Evolutionary conservation across 805 yeast species (phyloP), one percentile per base, ranked within the genome.

Genomic region (Metschnikowia proteae): DNA sequence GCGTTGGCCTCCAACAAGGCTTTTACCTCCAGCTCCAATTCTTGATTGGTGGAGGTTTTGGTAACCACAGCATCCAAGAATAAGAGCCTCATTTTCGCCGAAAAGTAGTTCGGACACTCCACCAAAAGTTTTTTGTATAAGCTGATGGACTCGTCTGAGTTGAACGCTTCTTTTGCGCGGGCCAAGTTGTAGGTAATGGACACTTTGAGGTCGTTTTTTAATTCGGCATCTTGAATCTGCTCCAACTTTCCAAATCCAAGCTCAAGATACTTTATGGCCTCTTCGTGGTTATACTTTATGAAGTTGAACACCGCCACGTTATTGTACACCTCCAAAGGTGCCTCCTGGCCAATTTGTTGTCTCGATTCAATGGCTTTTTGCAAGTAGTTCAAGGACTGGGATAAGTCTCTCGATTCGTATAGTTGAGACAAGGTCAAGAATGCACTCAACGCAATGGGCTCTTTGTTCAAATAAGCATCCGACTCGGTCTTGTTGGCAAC

Each of bases 241-340:
- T 66, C 56, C 13, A 73, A 59, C 50, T 66, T 72, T n/a, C 71
- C 63, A 5, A 63, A 49, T 1, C 89, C 83, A 37, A 63, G 62
- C 49, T 75, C 67, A 60, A 88, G 87, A 51, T 74, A 74, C 4
- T 73, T 68, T 22, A 75, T 65, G 0, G 97, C 84, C 4, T 78
- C 79, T 2, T 74, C 82, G 45, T 66, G 70, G 56, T 84, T 80
- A 26, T 82, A 82, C 53, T 78, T 82, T 53, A 83, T 72, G 60
- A 86, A 85, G 49, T 87, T 80, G 65, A 89, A 81, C 4, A 88
- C 96, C 38, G 96, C 98, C 56, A 89, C 74, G 59, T 94, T 94
- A 62, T 89, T 90, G 59, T 83, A 74, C 28, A 92, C 70, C 56
- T 83, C 86, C 40, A 78, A 67, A 2, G 83, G 81, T 2, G 75